Percentiles rank a stretch among this genome's conserved stretches.
phyloP scores from a whole-genome alignment of 305 asterid species.

The Fraxinus ornus region DNA sequence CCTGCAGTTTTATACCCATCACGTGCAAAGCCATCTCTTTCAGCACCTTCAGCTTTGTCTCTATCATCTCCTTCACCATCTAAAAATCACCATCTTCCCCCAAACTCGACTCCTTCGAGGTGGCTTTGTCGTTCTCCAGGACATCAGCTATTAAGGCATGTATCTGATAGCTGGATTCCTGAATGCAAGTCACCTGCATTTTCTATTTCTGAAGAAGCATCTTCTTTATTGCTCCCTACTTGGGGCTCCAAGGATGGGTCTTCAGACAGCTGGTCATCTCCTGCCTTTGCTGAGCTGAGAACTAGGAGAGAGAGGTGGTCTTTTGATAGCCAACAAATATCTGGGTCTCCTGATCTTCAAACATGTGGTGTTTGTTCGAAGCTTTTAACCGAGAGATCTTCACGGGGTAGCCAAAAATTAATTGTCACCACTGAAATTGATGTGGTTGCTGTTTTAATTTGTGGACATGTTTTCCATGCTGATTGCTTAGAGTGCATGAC shows the following conservation, averaged over 20 bases:
- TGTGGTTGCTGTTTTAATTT: constrained; percentile 75
- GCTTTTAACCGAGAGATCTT: constrained; percentile 61
- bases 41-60: constrained; percentile 68
- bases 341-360: constrained; percentile 57
- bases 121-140: constrained; percentile 70
- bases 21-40: constrained; percentile 65
- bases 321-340: constrained; percentile 76
- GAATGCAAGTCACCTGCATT: constrained; percentile 63
- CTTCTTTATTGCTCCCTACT: constrained; percentile 48
- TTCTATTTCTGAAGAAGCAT: constrained; percentile 69
- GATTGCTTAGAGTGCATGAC: constrained; percentile 95
- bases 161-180: constrained; percentile 63
- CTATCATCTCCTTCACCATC: constrained; percentile 68
- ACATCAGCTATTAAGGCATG: constrained; percentile 55
- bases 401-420: constrained; percentile 61
- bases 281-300: constrained; percentile 59
- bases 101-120: constrained; percentile 69
- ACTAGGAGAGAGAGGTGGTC: constrained; percentile 85
- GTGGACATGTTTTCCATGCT: constrained; percentile 88
- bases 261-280: constrained; percentile 76
- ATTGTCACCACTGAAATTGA: constrained; percentile 64
- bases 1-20: constrained; percentile 56
- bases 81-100: constrained; percentile 58
- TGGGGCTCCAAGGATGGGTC: constrained; percentile 81
- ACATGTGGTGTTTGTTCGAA: constrained; percentile 79